A percentile compares a stretch with the other conserved stretches of the same genome.
These are phyloP conservation scores for Mycena haematopus DNA, from an alignment of 768 basidiomycete species.

Conservation along the genomic window DNA sequence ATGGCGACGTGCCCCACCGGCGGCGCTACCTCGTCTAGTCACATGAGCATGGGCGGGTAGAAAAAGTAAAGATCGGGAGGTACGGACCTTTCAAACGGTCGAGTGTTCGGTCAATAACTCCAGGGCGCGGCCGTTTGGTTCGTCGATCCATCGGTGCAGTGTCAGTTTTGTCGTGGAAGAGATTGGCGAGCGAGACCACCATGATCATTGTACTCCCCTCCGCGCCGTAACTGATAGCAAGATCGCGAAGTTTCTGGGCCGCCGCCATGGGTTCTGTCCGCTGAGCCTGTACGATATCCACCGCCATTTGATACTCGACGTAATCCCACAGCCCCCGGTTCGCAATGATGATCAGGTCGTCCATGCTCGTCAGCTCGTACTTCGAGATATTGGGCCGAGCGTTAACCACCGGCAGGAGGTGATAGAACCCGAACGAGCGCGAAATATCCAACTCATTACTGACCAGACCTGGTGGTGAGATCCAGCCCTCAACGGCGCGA, in stretches of 20 bases:
- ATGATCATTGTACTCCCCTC: constrained; percentile 97
- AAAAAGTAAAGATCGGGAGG: too few species aligned
- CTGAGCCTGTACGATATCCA: constrained; percentile 93
- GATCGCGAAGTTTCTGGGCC: constrained; percentile 94
- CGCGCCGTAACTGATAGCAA: constrained; percentile 96
- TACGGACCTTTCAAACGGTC: constrained; percentile 71
- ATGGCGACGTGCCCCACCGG: constrained; percentile 88
- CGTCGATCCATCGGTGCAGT: neutral
- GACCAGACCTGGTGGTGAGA: constrained; percentile 87
- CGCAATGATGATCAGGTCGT: constrained; percentile 96
- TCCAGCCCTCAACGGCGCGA: constrained; percentile 90
- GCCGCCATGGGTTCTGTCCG: constrained; percentile 72
- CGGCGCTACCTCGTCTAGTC: constrained; percentile 81
- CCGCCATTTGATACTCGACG: constrained; percentile 93
- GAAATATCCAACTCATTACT: constrained; percentile 93
- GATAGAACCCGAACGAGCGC: constrained; percentile 91
- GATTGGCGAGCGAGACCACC: constrained; percentile 85
- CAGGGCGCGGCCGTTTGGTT: constrained; percentile 13
- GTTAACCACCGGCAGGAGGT: constrained; percentile 88
- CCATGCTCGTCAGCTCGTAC: constrained; percentile 76
- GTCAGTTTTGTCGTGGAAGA: constrained; percentile 53
- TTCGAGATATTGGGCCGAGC: constrained; percentile 80
- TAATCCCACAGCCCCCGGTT: constrained; percentile 94
- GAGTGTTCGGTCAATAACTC: constrained; percentile 63
- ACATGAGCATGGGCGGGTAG: too few species aligned